Conservation (phyloP, 75 land plant species). For the Sequoiadendron giganteum region DNA sequence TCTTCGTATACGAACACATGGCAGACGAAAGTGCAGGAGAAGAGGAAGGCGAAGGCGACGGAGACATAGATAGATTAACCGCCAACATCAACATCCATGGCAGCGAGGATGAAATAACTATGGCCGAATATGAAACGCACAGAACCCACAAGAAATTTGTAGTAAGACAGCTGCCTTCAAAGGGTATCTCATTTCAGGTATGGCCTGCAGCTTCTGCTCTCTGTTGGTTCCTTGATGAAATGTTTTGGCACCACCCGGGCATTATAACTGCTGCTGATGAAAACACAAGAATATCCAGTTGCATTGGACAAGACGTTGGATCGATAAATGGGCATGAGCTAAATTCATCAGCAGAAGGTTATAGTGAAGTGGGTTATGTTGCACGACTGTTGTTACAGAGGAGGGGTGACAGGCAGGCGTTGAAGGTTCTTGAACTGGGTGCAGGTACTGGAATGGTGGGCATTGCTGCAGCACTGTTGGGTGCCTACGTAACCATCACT, state of each 20-base stretch:
- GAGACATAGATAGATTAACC: not conserved
- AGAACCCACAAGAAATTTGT: slow-evolving; percentile 19
- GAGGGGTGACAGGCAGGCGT: slow-evolving; percentile 1
- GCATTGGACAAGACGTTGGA: not conserved
- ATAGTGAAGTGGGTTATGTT: not conserved
- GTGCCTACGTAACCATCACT: slow-evolving; percentile 70
- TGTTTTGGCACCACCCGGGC: not conserved
- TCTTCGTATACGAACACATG: not conserved
- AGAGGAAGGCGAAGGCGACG: slow-evolving; percentile 3
- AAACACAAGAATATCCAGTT: not conserved
- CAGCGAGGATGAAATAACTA: not conserved
- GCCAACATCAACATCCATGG: not conserved
- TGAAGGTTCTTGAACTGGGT: slow-evolving; percentile 86
- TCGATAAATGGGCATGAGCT: not conserved
- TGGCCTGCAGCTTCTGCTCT: slow-evolving; percentile 95
- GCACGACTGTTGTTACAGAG: slow-evolving; percentile 1
- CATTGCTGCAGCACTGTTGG: slow-evolving; percentile 67
- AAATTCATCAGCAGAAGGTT: not conserved
- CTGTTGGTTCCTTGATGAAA: slow-evolving; percentile 62
- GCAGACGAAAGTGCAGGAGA: not conserved
- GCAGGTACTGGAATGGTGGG: slow-evolving; percentile 98
- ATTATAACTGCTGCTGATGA: not conserved
- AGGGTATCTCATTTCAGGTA: slow-evolving; percentile 90
- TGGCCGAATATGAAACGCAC: slow-evolving; percentile 4
- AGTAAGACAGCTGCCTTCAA: slow-evolving; percentile 60